Evolutionary conservation across 192 early-diverging fungal genomes (phyloP), one percentile per base, ranked within the genome.

Genomic region (Pilaira anomala): DNA sequence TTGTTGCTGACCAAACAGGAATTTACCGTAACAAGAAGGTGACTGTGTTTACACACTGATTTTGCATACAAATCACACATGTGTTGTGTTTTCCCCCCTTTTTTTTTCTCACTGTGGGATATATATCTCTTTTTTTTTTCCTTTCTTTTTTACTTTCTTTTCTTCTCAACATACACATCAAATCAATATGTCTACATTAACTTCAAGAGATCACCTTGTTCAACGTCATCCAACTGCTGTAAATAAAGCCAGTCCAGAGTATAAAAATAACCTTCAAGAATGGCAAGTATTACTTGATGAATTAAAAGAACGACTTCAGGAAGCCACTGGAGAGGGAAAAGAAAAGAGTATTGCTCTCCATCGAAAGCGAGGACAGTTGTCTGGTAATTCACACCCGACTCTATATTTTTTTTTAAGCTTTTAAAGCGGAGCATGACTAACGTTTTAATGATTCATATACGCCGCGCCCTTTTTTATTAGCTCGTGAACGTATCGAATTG

Each of bases 401-500:
- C 16, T 55, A 7, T 56, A 39, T 56, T n/a, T 33, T 56, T 36
- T 52, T 25, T 25, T 13, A 52, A 36, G 6, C 30, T 36, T 36
- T 16, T 5, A 19, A 58, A 33, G 14, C 11, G 53, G 14, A 29
- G 24, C n/a, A 44, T 14, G 46, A 51, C 11, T 2, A 51, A 18
- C 33, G 22, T 26, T 26, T 7, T 12, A 11, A 51, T 26, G 12
- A 26, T 25, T 28, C 36, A 63, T 66, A 67, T 40, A 26, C 2
- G 21, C 55, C 36, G 39, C 19, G 29, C 36, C n/a, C 52, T 52
- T 49, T 49, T 14, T 46, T 21, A 46, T 48, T 12, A 83, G 84
- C 83, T 16, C 72, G 85, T 22, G 85, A 86, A 62, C 76, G 85
- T 36, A 29, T 87, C 9, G 82, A 87, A 16, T 49, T 86, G 8